Percentiles rank a stretch among this genome's conserved stretches.
Evolutionary conservation across 1,284 basidiomycete species (phyloP).

Genomic region (Fomitopsis schrenkii): DNA sequence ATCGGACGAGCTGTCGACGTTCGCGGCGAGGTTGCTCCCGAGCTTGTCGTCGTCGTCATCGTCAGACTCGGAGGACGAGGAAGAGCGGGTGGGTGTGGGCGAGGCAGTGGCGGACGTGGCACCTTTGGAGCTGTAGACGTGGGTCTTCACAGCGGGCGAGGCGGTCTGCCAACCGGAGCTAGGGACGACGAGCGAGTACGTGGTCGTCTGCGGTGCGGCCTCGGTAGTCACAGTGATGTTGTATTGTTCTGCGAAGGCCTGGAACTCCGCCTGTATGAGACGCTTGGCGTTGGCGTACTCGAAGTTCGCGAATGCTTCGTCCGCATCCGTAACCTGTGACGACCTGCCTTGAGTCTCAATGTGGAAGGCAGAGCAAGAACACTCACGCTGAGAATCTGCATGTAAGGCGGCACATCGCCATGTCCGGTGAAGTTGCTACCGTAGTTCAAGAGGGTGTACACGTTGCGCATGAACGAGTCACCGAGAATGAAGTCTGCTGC

Average conservation of each 20-base stretch:
- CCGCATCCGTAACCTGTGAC: slow-evolving; percentile 7
- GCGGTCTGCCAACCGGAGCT: not conserved
- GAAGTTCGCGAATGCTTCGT: slow-evolving; percentile 8
- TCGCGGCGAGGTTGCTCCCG: slow-evolving; percentile 1
- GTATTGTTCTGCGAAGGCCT: not conserved
- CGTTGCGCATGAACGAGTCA: slow-evolving; percentile 13
- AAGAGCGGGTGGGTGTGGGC: not conserved
- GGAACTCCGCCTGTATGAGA: not conserved
- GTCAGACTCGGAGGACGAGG: not conserved
- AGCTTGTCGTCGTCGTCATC: not conserved
- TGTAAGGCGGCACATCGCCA: slow-evolving; percentile 2
- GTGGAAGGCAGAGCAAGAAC: not conserved
- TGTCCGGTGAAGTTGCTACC: slow-evolving; percentile 4
- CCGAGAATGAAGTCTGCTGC: slow-evolving; percentile 11
- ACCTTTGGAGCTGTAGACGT: not conserved
- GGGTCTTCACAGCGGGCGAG: not conserved
- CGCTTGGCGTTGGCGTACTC: slow-evolving; percentile 7
- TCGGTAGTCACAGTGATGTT: not conserved
- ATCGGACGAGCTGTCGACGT: not conserved
- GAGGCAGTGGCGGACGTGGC: not conserved
- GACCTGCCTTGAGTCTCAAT: not conserved
- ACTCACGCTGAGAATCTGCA: slow-evolving; percentile 12
- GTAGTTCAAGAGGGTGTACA: slow-evolving; percentile 10
- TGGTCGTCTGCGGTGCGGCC: slow-evolving; percentile 2
- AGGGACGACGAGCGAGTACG: slow-evolving; percentile 1